Evolutionary conservation across 371 early-diverging fungal genomes (phyloP).

Genomic region (Batrachochytrium dendrobatidis): DNA sequence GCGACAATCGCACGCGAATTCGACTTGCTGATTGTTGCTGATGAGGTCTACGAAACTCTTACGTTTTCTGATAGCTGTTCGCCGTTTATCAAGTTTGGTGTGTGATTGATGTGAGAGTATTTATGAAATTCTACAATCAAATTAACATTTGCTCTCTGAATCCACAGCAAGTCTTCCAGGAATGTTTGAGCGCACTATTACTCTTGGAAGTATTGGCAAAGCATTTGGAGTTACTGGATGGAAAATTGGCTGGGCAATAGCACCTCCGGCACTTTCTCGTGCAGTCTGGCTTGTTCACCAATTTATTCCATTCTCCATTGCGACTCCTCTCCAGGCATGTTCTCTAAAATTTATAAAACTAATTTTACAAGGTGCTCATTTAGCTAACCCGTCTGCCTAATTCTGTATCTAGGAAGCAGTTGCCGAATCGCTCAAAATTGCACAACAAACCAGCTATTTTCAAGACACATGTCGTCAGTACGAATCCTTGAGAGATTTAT

Average conservation of each 20-base stretch:
- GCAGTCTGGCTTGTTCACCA: slow-evolving; percentile 82
- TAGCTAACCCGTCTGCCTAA: background rate
- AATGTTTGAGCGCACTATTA: slow-evolving; percentile 87
- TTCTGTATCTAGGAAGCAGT: slow-evolving; percentile 62
- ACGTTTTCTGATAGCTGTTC: slow-evolving; percentile 56
- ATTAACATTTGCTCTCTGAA: too few relatives aligned
- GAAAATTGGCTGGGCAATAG: slow-evolving; percentile 94
- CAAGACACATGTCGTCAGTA: slow-evolving; percentile 61
- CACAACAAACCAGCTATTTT: slow-evolving; percentile 58
- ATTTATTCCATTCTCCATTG: slow-evolving; percentile 81
- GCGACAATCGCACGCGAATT: slow-evolving; percentile 70
- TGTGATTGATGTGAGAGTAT: background rate
- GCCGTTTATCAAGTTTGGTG: slow-evolving; percentile 43
- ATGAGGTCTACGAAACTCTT: slow-evolving; percentile 91
- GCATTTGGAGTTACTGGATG: slow-evolving; percentile 94
- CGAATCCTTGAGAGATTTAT: slow-evolving; percentile 60
- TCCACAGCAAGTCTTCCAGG: slow-evolving; percentile 68
- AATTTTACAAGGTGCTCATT: background rate
- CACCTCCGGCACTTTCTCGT: slow-evolving; percentile 65
- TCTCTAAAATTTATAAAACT: slow-evolving; percentile 7
- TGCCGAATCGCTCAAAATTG: slow-evolving; percentile 67
- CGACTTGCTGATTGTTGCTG: slow-evolving; percentile 82
- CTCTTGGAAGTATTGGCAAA: slow-evolving; percentile 87
- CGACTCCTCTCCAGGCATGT: slow-evolving; percentile 72
- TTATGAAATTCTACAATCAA: background rate